These are phyloP conservation scores for Musa itinerans DNA, from an alignment of 176 grass and related monocot genomes.

Conservation along the genomic window DNA sequence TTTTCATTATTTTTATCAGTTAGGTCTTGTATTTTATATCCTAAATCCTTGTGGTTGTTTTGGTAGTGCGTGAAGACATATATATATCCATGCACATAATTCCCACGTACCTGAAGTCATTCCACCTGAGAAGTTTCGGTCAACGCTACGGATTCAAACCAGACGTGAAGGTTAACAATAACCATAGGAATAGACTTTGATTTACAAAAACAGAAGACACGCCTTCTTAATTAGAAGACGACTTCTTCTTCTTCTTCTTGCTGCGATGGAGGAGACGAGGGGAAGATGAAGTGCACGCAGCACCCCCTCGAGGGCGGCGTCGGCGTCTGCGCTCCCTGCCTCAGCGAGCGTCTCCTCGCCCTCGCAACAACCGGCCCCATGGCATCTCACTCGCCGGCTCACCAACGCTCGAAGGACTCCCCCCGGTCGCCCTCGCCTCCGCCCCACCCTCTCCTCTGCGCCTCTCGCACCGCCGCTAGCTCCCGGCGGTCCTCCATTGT, in stretches of 20 bases:
- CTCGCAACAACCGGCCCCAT: neutral
- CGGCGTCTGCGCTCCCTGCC: slow-evolving; percentile 19
- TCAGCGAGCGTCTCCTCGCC: slow-evolving; percentile 19
- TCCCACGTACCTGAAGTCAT: neutral
- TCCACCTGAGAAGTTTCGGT: neutral
- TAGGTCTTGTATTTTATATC: too few relatives aligned
- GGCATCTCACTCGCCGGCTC: neutral
- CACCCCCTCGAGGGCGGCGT: slow-evolving; percentile 4
- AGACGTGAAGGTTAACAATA: too few relatives aligned
- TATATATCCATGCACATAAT: neutral
- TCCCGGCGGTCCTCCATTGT: neutral
- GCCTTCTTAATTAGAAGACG: too few relatives aligned
- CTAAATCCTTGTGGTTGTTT: neutral
- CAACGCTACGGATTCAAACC: neutral
- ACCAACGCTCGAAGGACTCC: neutral
- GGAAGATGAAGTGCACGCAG: slow-evolving; percentile 1
- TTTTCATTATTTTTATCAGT: too few relatives aligned
- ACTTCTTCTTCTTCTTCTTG: neutral
- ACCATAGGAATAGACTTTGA: too few relatives aligned
- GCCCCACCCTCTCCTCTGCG: neutral
- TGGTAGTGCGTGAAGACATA: neutral
- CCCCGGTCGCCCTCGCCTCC: neutral
- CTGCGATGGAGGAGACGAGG: neutral
- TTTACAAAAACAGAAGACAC: too few relatives aligned
- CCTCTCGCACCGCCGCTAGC: neutral